These are phyloP conservation scores for Limonium bicolor DNA, from an alignment of 148 eudicot genomes.

Conservation along the genomic window DNA sequence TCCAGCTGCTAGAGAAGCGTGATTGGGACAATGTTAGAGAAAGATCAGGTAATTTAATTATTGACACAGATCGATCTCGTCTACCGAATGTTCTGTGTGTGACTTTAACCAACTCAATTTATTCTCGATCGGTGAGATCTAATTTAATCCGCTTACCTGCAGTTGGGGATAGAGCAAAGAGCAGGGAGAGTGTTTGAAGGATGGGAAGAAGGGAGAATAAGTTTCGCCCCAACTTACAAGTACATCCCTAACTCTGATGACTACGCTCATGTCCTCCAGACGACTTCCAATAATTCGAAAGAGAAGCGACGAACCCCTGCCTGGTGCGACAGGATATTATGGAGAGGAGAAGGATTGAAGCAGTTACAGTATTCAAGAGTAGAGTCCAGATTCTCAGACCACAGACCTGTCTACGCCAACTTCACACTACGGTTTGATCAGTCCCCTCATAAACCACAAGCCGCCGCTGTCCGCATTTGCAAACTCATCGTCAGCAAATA, in stretches of 20 bases:
- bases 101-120: too few species aligned
- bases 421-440: constrained; percentile 34
- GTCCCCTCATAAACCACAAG: neutral
- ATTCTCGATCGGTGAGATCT: neutral
- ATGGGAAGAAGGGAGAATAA: constrained; percentile 53
- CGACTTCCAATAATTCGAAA: constrained; percentile 20
- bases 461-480: neutral
- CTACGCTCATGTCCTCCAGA: constrained; percentile 31
- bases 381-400: constrained; percentile 62
- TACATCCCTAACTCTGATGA: constrained; percentile 35
- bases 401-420: constrained; percentile 51
- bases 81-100: too few species aligned
- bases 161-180: constrained; percentile 45
- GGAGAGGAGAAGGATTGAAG: constrained; percentile 67
- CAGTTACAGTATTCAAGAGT: constrained; percentile 44
- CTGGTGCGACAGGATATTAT: constrained; percentile 70
- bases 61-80: too few species aligned
- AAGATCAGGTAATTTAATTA: constrained; percentile 69
- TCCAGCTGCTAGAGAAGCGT: constrained; percentile 23
- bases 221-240: constrained; percentile 57
- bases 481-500: neutral
- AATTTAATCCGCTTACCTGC: too few species aligned
- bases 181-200: constrained; percentile 52
- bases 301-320: constrained; percentile 57
- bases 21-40: constrained; percentile 57